A percentile compares a stretch with the other conserved stretches of the same genome.
Evolutionary conservation across 805 yeast species (phyloP).

Genomic region (Starmera caribaea): DNA sequence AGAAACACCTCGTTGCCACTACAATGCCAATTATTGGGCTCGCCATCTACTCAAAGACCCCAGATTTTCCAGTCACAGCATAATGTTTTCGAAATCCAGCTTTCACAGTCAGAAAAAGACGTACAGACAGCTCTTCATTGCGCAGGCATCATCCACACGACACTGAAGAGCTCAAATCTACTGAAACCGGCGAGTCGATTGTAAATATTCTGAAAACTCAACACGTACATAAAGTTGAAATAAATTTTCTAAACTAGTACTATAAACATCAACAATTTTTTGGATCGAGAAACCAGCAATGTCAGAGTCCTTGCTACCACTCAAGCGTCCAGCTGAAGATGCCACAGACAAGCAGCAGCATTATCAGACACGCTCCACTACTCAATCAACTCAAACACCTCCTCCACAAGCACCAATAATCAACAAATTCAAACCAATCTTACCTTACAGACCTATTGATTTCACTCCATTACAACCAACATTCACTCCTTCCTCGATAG

Average conservation of each 20-base stretch:
- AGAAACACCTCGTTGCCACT: background rate
- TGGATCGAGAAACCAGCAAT: too few species aligned
- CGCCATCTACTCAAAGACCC: background rate
- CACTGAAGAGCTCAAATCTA: too few species aligned
- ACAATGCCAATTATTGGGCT: background rate
- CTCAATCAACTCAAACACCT: background rate
- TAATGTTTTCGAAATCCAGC: too few species aligned
- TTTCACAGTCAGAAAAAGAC: too few species aligned
- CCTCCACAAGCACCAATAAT: background rate
- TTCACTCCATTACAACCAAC: conserved; percentile 10
- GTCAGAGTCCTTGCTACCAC: conserved; percentile 2
- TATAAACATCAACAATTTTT: too few species aligned
- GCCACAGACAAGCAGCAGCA: conserved; percentile 1
- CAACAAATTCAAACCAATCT: conserved; percentile 16
- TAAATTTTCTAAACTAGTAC: too few species aligned
- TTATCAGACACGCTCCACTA: conserved; percentile 1
- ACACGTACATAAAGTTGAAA: too few species aligned
- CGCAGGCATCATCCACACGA: too few species aligned
- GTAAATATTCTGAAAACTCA: too few species aligned
- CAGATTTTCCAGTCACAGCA: too few species aligned
- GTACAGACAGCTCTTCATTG: too few species aligned
- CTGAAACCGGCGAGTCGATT: too few species aligned
- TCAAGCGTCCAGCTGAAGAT: conserved; percentile 2
- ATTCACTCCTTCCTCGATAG: background rate
- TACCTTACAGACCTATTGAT: conserved; percentile 13